phyloP scores from a whole-genome alignment of 768 basidiomycete genomes.

The Panaeolus cyanescens region DNA sequence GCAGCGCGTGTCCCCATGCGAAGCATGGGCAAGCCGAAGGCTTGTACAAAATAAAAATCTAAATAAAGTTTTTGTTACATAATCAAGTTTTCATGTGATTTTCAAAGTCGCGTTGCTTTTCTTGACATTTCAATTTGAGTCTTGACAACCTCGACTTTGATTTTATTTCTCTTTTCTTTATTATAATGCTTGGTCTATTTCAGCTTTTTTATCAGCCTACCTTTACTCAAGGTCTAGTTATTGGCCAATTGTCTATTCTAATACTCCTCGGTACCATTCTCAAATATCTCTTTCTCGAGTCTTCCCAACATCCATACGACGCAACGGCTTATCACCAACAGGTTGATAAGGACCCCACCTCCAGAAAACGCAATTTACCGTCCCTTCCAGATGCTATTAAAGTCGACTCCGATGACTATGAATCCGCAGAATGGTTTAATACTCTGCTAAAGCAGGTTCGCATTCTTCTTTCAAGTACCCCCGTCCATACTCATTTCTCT shows the following conservation, averaged over 20 bases:
- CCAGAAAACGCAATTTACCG: conserved; percentile 35
- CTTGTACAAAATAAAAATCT: no score
- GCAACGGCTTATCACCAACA: conserved; percentile 62
- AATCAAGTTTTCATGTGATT: no score
- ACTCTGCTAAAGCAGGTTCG: conserved; percentile 77
- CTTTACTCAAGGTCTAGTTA: conserved; percentile 92
- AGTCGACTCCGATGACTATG: conserved; percentile 36
- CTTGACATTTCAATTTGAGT: no score
- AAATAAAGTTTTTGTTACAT: no score
- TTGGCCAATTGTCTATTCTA: conserved; percentile 90
- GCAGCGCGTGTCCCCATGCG: no score
- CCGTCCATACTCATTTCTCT: conserved; percentile 9
- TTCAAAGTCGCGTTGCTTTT: conserved; percentile 1
- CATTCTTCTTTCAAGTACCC: conserved; percentile 4
- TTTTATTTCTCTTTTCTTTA: background rate
- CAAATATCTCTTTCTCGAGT: conserved; percentile 94
- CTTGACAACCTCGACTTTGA: conserved; percentile 9
- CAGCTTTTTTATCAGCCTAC: conserved; percentile 79
- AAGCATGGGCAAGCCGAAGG: no score
- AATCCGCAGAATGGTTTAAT: conserved; percentile 94
- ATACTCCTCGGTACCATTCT: conserved; percentile 77
- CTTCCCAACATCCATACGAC: conserved; percentile 57
- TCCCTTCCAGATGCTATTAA: conserved; percentile 25
- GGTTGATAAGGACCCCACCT: conserved; percentile 47
- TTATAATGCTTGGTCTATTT: conserved; percentile 52